These are phyloP conservation scores for Stagonosporopsis vannaccii DNA, from an alignment of 2,329 filamentous ascomycete genomes.

Conservation along the genomic window DNA sequence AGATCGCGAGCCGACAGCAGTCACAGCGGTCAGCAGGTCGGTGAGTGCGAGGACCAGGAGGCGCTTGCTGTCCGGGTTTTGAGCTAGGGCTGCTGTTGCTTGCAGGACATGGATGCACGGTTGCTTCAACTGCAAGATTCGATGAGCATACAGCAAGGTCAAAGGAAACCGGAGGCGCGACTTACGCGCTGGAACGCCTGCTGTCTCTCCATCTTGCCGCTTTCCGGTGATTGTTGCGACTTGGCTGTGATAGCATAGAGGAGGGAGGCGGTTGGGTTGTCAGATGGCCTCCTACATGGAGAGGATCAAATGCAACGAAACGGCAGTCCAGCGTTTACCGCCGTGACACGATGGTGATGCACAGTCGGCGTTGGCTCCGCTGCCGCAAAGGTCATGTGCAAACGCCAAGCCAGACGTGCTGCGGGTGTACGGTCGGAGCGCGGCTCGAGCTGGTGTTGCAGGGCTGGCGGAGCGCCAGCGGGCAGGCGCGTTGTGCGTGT, in stretches of 20 bases:
- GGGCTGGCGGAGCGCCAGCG: constrained; percentile 21
- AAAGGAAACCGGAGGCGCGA: background rate
- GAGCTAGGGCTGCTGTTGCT: constrained; percentile 59
- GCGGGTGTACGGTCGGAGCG: constrained; percentile 2
- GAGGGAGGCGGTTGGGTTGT: background rate
- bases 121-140: constrained; percentile 60
- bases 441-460: constrained; percentile 4
- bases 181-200: constrained; percentile 50
- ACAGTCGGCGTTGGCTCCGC: background rate
- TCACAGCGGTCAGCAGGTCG: constrained; percentile 54
- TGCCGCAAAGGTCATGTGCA: too few species aligned
- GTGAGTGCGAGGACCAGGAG: constrained; percentile 60
- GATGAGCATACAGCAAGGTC: constrained; percentile 3
- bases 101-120: constrained; percentile 66
- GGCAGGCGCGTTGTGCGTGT: constrained; percentile 25
- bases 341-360: background rate
- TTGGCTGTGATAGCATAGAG: background rate
- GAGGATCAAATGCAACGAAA: background rate
- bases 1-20: constrained; percentile 39
- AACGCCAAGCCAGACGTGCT: background rate
- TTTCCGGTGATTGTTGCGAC: constrained; percentile 1
- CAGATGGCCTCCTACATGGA: background rate
- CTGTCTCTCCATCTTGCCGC: constrained; percentile 45
- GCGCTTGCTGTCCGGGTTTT: constrained; percentile 53
- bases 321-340: background rate